These are phyloP conservation scores for Tuber borchii DNA, from an alignment of 495 filamentous ascomycete species.

Conservation along the genomic window DNA sequence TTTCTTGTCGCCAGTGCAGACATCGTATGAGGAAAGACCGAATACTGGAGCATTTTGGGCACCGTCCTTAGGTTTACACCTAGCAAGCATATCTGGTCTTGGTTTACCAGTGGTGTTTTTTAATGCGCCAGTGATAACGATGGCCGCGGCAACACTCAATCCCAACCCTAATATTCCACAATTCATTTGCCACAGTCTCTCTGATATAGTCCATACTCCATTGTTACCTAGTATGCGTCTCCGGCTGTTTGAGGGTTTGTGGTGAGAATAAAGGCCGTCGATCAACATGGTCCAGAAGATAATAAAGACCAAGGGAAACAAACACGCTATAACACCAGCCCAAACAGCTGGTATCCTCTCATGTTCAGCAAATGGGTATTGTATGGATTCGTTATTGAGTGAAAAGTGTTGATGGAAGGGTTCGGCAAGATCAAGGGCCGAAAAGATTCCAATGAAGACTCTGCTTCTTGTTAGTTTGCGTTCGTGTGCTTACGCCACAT, in stretches of 20 bases:
- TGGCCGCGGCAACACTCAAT: conserved; percentile 59
- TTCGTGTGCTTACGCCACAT: conserved; percentile 49
- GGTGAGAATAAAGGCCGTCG: conserved; percentile 61
- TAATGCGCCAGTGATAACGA: conserved; percentile 72
- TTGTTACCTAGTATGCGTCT: conserved; percentile 42
- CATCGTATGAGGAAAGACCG: conserved; percentile 58
- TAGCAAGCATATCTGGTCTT: conserved; percentile 68
- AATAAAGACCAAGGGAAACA: conserved; percentile 60
- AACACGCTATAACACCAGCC: conserved; percentile 53
- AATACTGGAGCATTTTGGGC: conserved; percentile 44
- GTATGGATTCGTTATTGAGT: conserved; percentile 55
- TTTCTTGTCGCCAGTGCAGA: conserved; percentile 60
- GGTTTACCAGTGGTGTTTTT: conserved; percentile 86
- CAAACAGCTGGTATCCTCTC: conserved; percentile 63
- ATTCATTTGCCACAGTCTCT: conserved; percentile 79
- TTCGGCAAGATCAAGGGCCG: conserved; percentile 51
- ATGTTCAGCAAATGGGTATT: conserved; percentile 66
- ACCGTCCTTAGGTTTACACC: conserved; percentile 44
- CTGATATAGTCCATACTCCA: conserved; percentile 57
- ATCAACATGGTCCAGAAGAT: conserved; percentile 65
- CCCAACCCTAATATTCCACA: conserved; percentile 68
- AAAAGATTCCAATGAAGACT: conserved; percentile 52
- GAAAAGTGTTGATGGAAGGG: conserved; percentile 58
- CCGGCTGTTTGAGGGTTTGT: conserved; percentile 47
- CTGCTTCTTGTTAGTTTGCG: conserved; percentile 46